Conservation (phyloP, 805 yeast genomes). For the Yarrowia alimentaria region DNA sequence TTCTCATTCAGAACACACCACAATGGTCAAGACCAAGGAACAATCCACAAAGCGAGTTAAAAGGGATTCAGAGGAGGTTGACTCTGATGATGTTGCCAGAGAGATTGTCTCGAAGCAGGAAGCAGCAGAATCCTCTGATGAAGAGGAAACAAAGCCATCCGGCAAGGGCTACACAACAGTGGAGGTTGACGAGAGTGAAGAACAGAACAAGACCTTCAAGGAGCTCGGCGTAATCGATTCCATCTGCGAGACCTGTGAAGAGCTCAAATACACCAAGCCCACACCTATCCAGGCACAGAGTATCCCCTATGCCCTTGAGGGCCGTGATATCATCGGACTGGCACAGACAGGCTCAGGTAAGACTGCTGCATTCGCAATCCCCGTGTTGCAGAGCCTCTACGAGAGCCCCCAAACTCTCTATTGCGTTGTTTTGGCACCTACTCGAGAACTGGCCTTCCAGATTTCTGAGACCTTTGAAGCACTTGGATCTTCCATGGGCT, state of each 20-base stretch:
- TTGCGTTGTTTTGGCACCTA: conserved; percentile 82
- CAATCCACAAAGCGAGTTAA: conserved; percentile 15
- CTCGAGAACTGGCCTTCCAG: conserved; percentile 53
- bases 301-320: conserved; percentile 85
- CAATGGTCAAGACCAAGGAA: conserved; percentile 7
- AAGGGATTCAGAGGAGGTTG: conserved; percentile 7
- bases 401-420: conserved; percentile 83
- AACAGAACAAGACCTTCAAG: conserved; percentile 34
- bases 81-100: conserved; percentile 18
- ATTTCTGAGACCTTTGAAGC: conserved; percentile 96
- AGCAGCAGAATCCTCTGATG: conserved; percentile 22
- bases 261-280: conserved; percentile 73
- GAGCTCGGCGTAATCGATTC: conserved; percentile 41
- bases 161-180: conserved; percentile 26
- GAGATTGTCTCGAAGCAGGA: too few species aligned
- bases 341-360: conserved; percentile 99
- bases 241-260: conserved; percentile 72
- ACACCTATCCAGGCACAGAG: conserved; percentile 93
- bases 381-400: conserved; percentile 88
- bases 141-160: conserved; percentile 16
- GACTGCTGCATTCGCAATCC: conserved; percentile 97
- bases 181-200: conserved; percentile 28
- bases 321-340: conserved; percentile 89
- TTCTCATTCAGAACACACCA: background rate
- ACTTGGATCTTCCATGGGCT: conserved; percentile 85